Conservation (phyloP, 352 stramenopile genomes). For the Halophytophthora batemanensis region DNA sequence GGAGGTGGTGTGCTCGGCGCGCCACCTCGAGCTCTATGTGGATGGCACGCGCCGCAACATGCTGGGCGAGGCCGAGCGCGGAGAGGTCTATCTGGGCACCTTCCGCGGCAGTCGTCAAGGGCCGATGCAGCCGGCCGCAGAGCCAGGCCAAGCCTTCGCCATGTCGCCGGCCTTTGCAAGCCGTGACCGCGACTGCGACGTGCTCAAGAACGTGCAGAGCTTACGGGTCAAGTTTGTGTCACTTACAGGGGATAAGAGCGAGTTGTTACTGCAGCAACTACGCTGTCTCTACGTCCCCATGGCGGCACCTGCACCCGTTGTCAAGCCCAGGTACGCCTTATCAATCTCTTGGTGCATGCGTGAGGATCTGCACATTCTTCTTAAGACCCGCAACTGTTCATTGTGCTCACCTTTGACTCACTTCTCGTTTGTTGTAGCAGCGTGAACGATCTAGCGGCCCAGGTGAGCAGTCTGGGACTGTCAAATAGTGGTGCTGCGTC, state of each 20-base stretch:
- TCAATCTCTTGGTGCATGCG: neutral
- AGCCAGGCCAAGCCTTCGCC: conserved; percentile 31
- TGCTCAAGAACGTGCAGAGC: conserved; percentile 51
- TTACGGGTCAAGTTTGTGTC: conserved; percentile 76
- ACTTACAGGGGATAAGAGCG: conserved; percentile 52
- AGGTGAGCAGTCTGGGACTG: conserved; percentile 17
- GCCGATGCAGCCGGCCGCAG: neutral
- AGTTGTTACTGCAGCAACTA: conserved; percentile 35
- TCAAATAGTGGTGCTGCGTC: conserved; percentile 1
- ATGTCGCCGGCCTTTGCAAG: conserved; percentile 50
- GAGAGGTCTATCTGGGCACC: conserved; percentile 72
- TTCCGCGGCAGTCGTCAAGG: conserved; percentile 42
- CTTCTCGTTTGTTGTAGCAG: conserved; percentile 12
- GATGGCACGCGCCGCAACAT: conserved; percentile 49
- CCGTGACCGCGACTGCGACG: conserved; percentile 34
- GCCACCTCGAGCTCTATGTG: conserved; percentile 66
- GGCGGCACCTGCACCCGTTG: conserved; percentile 11
- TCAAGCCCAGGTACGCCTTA: conserved; percentile 10
- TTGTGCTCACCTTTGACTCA: conserved; percentile 1
- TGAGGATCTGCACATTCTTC: too few relatives aligned
- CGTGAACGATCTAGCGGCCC: conserved; percentile 11
- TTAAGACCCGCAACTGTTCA: too few relatives aligned
- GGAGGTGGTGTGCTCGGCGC: conserved; percentile 52
- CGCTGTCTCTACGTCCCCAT: conserved; percentile 40
- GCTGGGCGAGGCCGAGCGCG: conserved; percentile 53